Base-by-base conservation (phyloP, 768 basidiomycete genomes). In the Hypholoma fasciculare region DNA sequence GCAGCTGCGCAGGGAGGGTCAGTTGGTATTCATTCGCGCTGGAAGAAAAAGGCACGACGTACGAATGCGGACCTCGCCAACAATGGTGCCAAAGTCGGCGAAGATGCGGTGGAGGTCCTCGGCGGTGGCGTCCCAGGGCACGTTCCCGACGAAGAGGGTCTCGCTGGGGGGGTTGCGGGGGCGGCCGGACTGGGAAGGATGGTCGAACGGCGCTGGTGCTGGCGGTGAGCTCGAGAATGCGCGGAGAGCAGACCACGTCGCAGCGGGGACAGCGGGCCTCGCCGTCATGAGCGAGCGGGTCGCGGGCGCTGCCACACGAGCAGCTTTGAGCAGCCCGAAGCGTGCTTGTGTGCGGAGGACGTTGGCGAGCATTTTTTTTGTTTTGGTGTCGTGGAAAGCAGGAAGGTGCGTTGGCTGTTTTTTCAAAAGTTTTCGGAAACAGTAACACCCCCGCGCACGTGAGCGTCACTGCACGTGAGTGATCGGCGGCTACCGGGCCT, bases 81-180 rank as follows among this genome's bases (percentile, higher is more conserved):
- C 56, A 40, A 85, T 59, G 19, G 68, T 57, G 7, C 84, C 85
- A 62, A 78, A 84, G 23, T 72, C 65, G 19, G 63, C 67, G 62
- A 84, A 80, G 16, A 73, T 70, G 4, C 76, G 72, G 40, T 68
- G 56, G 11, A 86, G 49, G 46, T 83, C 74, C 19, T 66, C 68
- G 59, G 75, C 78, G 1, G 73, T 76, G 39, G 71, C 63, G 16
- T 63, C 71, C 66, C 72, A 89, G 49, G 84, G 82, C n/a, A 86
- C n/a, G 61, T 86, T 86, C 8, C 76, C 80, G 34, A 84, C 61
- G 44, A 70, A 85, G 50, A 86, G 63, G 2, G 71, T 72, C 9
- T 69, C 69, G n/a, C 67, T 70, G 6, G 81, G 79, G 16, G 68
- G 53, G 57, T 58, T 65, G 19, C 36, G 47, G 7, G 40, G 42